A percentile compares a stretch with the other conserved stretches of the same genome.
These are phyloP conservation scores for Verticillium klebahnii DNA, from an alignment of 2,329 filamentous ascomycete genomes.

Conservation along the genomic window DNA sequence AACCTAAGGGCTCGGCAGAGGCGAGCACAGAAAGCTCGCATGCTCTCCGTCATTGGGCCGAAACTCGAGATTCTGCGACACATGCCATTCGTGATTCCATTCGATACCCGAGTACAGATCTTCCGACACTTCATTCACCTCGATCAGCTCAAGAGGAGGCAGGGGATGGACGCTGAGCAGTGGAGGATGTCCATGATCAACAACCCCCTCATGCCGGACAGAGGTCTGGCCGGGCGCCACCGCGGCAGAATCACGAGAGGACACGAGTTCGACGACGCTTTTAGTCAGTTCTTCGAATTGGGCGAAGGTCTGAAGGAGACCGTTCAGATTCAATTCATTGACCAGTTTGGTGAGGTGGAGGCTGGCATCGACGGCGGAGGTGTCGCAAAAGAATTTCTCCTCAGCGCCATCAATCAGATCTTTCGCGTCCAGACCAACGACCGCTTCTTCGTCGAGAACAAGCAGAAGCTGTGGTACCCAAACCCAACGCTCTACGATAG, in stretches of 20 bases:
- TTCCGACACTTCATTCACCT: slow-evolving; percentile 88
- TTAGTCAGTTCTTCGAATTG: slow-evolving; percentile 73
- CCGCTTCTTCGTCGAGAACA: slow-evolving; percentile 68
- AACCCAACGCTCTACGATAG: slow-evolving; percentile 77
- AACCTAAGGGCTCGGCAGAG: slow-evolving; percentile 59
- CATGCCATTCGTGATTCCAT: slow-evolving; percentile 96
- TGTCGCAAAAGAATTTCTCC: slow-evolving; percentile 96
- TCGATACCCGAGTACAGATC: slow-evolving; percentile 83
- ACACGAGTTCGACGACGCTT: slow-evolving; percentile 81
- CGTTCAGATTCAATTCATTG: slow-evolving; percentile 94
- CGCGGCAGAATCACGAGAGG: slow-evolving; percentile 76
- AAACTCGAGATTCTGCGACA: slow-evolving; percentile 88
- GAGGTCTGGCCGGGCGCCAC: slow-evolving; percentile 51
- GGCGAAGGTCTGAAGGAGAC: slow-evolving; percentile 86
- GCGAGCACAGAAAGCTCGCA: slow-evolving; percentile 62
- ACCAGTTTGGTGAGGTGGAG: slow-evolving; percentile 80
- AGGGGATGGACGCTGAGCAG: slow-evolving; percentile 50
- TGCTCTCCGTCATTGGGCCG: slow-evolving; percentile 75
- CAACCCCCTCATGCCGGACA: slow-evolving; percentile 16
- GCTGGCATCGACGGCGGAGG: slow-evolving; percentile 96
- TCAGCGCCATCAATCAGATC: slow-evolving; percentile 79
- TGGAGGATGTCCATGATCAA: slow-evolving; percentile 15
- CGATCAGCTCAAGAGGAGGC: slow-evolving; percentile 69
- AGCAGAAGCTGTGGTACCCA: slow-evolving; percentile 81
- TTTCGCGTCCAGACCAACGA: slow-evolving; percentile 62